Conservation (phyloP, 2,329 filamentous ascomycete genomes). For the Cordyceps cicadae region DNA sequence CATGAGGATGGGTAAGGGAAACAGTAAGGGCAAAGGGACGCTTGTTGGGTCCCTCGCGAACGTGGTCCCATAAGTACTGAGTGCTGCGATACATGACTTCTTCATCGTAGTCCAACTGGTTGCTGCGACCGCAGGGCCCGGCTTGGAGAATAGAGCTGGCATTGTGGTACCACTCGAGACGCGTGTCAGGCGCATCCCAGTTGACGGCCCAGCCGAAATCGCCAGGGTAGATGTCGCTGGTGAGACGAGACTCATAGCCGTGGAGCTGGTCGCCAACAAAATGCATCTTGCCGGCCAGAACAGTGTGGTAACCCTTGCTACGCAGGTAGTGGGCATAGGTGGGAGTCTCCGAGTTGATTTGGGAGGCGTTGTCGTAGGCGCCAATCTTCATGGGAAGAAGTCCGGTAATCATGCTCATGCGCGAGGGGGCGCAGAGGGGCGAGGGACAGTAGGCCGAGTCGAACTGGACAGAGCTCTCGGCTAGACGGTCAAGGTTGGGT, state of each 20-base stretch:
- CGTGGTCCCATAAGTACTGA: slow-evolving; percentile 85
- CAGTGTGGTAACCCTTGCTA: slow-evolving; percentile 77
- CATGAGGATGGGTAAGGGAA: slow-evolving; percentile 88
- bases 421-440: slow-evolving; percentile 82
- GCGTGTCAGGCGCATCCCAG: slow-evolving; percentile 81
- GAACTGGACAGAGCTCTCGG: slow-evolving; percentile 76
- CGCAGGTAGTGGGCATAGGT: slow-evolving; percentile 92
- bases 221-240: slow-evolving; percentile 91
- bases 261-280: slow-evolving; percentile 93
- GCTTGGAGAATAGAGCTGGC: slow-evolving; percentile 89
- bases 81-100: slow-evolving; percentile 89
- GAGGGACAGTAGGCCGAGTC: slow-evolving; percentile 92
- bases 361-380: slow-evolving; percentile 84
- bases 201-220: slow-evolving; percentile 94
- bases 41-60: slow-evolving; percentile 64
- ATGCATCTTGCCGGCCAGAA: slow-evolving; percentile 93
- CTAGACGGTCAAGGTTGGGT: slow-evolving; percentile 77
- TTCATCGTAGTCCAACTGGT: slow-evolving; percentile 93
- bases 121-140: slow-evolving; percentile 79
- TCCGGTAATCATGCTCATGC: slow-evolving; percentile 91
- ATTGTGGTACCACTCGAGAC: slow-evolving; percentile 94
- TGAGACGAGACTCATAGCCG: slow-evolving; percentile 85
- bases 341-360: slow-evolving; percentile 73
- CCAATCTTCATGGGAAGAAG: slow-evolving; percentile 86
- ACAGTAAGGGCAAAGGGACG: slow-evolving; percentile 83